Percentiles rank a stretch among this genome's conserved stretches.
Evolutionary conservation across 2,329 filamentous ascomycete species (phyloP).

Genomic region (Trichophyton mentagrophytes): DNA sequence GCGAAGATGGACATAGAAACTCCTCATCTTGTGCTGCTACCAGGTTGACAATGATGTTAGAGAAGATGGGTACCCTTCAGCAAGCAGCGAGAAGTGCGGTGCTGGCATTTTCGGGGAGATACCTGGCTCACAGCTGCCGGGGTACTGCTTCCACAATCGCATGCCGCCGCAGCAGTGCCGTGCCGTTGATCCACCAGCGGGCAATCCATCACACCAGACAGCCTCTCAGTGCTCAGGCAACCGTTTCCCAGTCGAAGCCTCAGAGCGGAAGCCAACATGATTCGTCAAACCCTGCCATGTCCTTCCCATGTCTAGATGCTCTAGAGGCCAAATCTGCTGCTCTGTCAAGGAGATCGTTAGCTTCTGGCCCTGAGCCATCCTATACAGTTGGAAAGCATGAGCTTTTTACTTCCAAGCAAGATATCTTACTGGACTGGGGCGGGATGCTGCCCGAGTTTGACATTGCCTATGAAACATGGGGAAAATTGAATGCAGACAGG

Average conservation of each 20-base stretch:
- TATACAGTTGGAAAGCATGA: slow-evolving; percentile 85
- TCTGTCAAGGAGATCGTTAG: slow-evolving; percentile 54
- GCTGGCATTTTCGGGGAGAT: background rate
- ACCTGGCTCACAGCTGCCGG: background rate
- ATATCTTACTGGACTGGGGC: slow-evolving; percentile 84
- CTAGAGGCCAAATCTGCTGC: slow-evolving; percentile 65
- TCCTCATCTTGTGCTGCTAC: background rate
- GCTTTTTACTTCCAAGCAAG: slow-evolving; percentile 58
- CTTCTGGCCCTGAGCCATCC: slow-evolving; percentile 76
- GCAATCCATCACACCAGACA: background rate
- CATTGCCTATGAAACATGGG: slow-evolving; percentile 91
- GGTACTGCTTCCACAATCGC: background rate
- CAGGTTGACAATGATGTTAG: background rate
- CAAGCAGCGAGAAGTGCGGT: background rate
- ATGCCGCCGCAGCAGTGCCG: background rate
- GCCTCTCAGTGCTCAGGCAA: background rate
- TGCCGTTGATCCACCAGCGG: background rate
- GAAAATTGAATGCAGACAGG: slow-evolving; percentile 60
- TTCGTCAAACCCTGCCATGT: slow-evolving; percentile 68
- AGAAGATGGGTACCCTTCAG: background rate
- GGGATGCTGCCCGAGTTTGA: slow-evolving; percentile 80
- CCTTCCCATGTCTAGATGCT: slow-evolving; percentile 80
- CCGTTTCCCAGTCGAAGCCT: background rate
- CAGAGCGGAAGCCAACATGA: slow-evolving; percentile 1
- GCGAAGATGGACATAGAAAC: background rate